Evolutionary conservation across 2,329 filamentous ascomycete species (phyloP).

Genomic region (Fusarium sp.): DNA sequence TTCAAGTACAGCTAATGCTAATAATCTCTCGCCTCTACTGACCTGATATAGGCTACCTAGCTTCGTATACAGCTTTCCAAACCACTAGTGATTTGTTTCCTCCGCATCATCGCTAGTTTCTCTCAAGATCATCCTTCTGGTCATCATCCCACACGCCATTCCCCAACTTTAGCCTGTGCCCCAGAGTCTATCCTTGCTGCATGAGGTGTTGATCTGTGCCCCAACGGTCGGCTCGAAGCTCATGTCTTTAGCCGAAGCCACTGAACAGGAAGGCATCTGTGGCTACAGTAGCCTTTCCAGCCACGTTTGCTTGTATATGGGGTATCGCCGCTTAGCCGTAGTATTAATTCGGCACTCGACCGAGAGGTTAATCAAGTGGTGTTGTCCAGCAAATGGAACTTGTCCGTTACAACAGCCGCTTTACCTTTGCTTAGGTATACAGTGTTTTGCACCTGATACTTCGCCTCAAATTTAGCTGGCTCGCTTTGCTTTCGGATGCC

Average conservation of each 20-base stretch:
- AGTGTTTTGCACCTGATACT: slow-evolving; percentile 8
- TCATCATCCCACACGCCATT: slow-evolving; percentile 21
- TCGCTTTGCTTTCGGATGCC: slow-evolving; percentile 3
- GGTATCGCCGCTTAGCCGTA: slow-evolving; percentile 32
- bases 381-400: slow-evolving; percentile 24
- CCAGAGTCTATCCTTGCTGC: slow-evolving; percentile 38
- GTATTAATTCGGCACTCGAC: slow-evolving; percentile 44
- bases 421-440: not conserved
- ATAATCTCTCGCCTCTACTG: not conserved
- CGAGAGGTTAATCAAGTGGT: slow-evolving; percentile 34
- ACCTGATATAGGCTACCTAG: not conserved
- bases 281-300: slow-evolving; percentile 13
- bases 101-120: slow-evolving; percentile 39
- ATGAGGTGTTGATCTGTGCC: slow-evolving; percentile 32
- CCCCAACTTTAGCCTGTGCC: slow-evolving; percentile 28
- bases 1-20: not conserved
- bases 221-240: slow-evolving; percentile 44
- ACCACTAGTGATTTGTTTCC: not conserved
- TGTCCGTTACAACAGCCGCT: slow-evolving; percentile 12
- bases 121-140: slow-evolving; percentile 22
- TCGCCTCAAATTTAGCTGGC: not conserved
- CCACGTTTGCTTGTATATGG: slow-evolving; percentile 17
- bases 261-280: slow-evolving; percentile 15
- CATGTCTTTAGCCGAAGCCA: slow-evolving; percentile 45
- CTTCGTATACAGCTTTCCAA: not conserved